Conservation (phyloP, 73 alveolate genomes). For the Paramecium octaurelia region DNA sequence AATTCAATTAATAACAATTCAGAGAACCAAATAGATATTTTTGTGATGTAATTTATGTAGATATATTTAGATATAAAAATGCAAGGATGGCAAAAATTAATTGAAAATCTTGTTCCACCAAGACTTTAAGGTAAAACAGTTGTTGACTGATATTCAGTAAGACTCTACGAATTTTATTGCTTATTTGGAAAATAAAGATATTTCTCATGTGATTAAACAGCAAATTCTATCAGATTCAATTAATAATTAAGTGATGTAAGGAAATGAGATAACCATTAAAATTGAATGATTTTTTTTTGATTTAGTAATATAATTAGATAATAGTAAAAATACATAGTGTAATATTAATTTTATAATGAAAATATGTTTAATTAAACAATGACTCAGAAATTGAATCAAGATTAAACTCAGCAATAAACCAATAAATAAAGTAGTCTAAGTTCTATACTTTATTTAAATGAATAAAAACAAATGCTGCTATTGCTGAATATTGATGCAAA, state of each 20-base stretch:
- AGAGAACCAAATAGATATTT: background rate
- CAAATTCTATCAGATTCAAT: background rate
- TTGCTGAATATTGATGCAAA: background rate
- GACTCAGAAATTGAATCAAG: background rate
- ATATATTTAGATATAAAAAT: background rate
- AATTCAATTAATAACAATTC: background rate
- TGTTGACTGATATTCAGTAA: background rate
- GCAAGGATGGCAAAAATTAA: background rate
- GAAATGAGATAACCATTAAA: background rate
- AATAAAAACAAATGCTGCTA: background rate
- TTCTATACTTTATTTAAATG: background rate
- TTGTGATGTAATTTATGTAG: background rate
- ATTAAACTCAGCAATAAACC: background rate
- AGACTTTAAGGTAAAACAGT: background rate
- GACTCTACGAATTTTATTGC: background rate
- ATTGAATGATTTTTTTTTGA: background rate
- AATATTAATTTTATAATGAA: background rate
- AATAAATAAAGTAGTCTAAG: background rate
- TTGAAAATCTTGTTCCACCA: background rate
- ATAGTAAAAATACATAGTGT: background rate
- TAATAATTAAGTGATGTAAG: background rate
- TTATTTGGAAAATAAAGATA: background rate
- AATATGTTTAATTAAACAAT: conserved; percentile 5
- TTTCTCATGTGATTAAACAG: background rate
- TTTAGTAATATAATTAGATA: background rate